phyloP scores from a whole-genome alignment of 805 yeast genomes.

The Nakazawaea laoshanensis region DNA sequence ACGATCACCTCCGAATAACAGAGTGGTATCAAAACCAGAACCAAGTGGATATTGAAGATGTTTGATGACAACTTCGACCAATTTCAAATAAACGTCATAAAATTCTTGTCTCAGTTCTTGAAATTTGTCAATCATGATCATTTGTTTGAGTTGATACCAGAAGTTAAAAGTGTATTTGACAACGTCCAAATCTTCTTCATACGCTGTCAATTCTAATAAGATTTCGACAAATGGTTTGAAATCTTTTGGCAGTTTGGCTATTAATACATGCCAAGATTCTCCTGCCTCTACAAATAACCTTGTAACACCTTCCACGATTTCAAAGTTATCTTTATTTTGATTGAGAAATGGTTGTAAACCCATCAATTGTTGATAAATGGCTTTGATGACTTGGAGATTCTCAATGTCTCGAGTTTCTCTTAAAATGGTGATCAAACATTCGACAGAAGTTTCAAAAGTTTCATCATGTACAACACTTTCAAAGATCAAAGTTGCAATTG shows the following conservation, averaged over 20 bases:
- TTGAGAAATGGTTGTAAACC: slow-evolving; percentile 45
- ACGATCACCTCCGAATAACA: slow-evolving; percentile 54
- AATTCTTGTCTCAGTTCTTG: slow-evolving; percentile 41
- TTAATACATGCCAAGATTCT: slow-evolving; percentile 87
- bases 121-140: slow-evolving; percentile 53
- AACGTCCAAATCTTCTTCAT: slow-evolving; percentile 78
- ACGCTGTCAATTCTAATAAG: slow-evolving; percentile 59
- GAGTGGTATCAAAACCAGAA: slow-evolving; percentile 20
- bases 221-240: slow-evolving; percentile 71
- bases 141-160: slow-evolving; percentile 78
- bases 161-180: slow-evolving; percentile 87
- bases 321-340: slow-evolving; percentile 49
- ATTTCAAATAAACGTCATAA: slow-evolving; percentile 45
- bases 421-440: slow-evolving; percentile 75
- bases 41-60: slow-evolving; percentile 69
- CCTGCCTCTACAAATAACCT: slow-evolving; percentile 87
- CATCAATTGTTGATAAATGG: slow-evolving; percentile 62
- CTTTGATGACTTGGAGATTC: slow-evolving; percentile 50
- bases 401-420: slow-evolving; percentile 76
- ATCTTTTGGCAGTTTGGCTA: slow-evolving; percentile 61
- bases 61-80: slow-evolving; percentile 51
- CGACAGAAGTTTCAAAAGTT: slow-evolving; percentile 77
- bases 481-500: slow-evolving; percentile 65
- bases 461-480: slow-evolving; percentile 47
- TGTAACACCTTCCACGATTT: slow-evolving; percentile 59